These are phyloP conservation scores for Crepidotus variabilis DNA, from an alignment of 768 basidiomycete species.

Conservation along the genomic window DNA sequence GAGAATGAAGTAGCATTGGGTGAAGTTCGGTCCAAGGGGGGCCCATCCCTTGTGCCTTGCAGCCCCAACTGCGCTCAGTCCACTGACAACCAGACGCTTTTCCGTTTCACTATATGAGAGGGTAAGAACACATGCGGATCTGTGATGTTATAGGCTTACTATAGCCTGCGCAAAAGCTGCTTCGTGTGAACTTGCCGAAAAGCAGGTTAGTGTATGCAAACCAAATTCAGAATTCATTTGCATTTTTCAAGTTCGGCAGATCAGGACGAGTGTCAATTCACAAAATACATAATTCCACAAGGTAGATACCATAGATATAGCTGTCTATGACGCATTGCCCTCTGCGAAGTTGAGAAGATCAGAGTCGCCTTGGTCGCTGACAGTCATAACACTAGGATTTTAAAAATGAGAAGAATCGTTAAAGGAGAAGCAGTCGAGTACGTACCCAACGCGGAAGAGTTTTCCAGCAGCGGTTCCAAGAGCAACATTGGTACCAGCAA, in stretches of 20 bases:
- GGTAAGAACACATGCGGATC: background rate
- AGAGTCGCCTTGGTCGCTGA: constrained; percentile 94
- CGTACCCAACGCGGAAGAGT: constrained; percentile 95
- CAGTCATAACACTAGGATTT: constrained; percentile 86
- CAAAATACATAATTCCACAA: background rate
- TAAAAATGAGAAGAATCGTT: background rate
- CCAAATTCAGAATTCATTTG: background rate
- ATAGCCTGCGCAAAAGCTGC: too few species aligned
- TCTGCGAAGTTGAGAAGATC: constrained; percentile 89
- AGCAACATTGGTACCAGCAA: constrained; percentile 94
- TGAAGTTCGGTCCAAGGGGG: background rate
- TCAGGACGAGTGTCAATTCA: background rate
- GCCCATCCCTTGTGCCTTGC: background rate
- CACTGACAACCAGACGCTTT: background rate
- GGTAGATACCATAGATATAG: background rate
- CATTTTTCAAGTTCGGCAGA: background rate
- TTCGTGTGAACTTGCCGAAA: too few species aligned
- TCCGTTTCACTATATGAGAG: background rate
- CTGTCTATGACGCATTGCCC: constrained; percentile 55
- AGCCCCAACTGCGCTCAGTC: background rate
- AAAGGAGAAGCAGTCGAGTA: constrained; percentile 1
- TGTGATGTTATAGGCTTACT: background rate
- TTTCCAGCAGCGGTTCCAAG: constrained; percentile 99
- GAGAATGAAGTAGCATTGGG: background rate
- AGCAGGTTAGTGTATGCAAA: too few species aligned